Conservation (phyloP, 306 rosid genomes). For the Vachellia collinsii region DNA sequence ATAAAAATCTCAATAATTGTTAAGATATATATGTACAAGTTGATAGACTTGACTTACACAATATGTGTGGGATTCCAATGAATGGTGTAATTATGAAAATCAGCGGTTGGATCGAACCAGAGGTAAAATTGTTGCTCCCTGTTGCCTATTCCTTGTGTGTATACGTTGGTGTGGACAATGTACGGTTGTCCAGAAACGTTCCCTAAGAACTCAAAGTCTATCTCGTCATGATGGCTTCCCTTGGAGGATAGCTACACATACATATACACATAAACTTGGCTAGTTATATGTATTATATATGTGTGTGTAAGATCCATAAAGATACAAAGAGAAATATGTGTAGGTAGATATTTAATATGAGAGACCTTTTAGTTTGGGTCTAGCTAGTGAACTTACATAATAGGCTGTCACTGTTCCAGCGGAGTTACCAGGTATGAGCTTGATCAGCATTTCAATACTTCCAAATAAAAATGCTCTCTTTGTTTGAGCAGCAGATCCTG, state of each 20-base stretch:
- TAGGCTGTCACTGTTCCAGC: constrained; percentile 90
- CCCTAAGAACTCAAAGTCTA: constrained; percentile 90
- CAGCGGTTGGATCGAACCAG: constrained; percentile 90
- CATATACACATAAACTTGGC: background rate
- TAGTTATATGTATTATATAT: too few species aligned
- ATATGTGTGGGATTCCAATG: constrained; percentile 83
- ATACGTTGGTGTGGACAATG: constrained; percentile 74
- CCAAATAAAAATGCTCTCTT: constrained; percentile 77
- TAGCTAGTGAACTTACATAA: constrained; percentile 54
- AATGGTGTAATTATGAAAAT: constrained; percentile 85
- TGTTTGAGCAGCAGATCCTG: constrained; percentile 82
- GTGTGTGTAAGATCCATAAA: too few species aligned
- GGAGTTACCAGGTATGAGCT: constrained; percentile 70
- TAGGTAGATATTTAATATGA: background rate
- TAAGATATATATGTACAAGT: background rate
- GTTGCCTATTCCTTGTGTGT: constrained; percentile 72
- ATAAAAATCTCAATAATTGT: too few species aligned
- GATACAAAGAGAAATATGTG: background rate
- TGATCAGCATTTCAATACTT: constrained; percentile 67
- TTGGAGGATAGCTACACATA: constrained; percentile 71
- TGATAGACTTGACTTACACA: constrained; percentile 59
- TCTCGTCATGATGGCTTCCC: constrained; percentile 76
- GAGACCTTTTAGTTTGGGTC: background rate
- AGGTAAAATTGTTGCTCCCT: constrained; percentile 78
- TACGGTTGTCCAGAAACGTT: constrained; percentile 84